Evolutionary conservation across 2,329 filamentous ascomycete species (phyloP).

Genomic region (Colletotrichum chlorophyti): DNA sequence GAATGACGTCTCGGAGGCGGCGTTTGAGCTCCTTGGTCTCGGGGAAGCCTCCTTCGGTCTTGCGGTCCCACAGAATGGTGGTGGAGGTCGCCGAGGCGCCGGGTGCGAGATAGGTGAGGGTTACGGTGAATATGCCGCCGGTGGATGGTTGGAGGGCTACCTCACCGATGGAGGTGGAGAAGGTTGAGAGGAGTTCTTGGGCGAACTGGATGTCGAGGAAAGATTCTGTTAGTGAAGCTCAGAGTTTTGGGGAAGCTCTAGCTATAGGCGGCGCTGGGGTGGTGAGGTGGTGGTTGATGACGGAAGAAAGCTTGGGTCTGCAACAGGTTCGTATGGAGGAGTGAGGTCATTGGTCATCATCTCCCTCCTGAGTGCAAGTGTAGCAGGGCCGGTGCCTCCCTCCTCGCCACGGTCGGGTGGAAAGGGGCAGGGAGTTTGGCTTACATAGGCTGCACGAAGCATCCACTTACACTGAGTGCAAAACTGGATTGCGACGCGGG

Average conservation of each 20-base stretch:
- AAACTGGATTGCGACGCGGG: slow-evolving; percentile 85
- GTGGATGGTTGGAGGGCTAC: slow-evolving; percentile 86
- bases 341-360: slow-evolving; percentile 10
- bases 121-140: slow-evolving; percentile 82
- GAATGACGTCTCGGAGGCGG: slow-evolving; percentile 80
- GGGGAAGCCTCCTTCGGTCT: slow-evolving; percentile 86
- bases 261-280: not conserved
- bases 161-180: slow-evolving; percentile 82
- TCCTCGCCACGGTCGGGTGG: too few species aligned
- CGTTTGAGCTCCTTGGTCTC: slow-evolving; percentile 93
- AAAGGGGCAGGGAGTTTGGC: too few species aligned
- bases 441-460: slow-evolving; percentile 83
- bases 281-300: not conserved
- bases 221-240: slow-evolving; percentile 15
- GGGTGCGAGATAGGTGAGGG: slow-evolving; percentile 53
- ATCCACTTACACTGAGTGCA: slow-evolving; percentile 97
- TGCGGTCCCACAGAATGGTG: slow-evolving; percentile 85
- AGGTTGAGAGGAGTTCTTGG: slow-evolving; percentile 95
- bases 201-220: slow-evolving; percentile 68
- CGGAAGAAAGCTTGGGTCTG: not conserved
- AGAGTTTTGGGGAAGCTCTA: too few species aligned
- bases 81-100: slow-evolving; percentile 43
- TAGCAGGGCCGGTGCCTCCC: too few species aligned
- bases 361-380: too few species aligned
- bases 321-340: not conserved